Evolutionary conservation across 768 basidiomycete species (phyloP).

Genomic region (Trametes villosa): DNA sequence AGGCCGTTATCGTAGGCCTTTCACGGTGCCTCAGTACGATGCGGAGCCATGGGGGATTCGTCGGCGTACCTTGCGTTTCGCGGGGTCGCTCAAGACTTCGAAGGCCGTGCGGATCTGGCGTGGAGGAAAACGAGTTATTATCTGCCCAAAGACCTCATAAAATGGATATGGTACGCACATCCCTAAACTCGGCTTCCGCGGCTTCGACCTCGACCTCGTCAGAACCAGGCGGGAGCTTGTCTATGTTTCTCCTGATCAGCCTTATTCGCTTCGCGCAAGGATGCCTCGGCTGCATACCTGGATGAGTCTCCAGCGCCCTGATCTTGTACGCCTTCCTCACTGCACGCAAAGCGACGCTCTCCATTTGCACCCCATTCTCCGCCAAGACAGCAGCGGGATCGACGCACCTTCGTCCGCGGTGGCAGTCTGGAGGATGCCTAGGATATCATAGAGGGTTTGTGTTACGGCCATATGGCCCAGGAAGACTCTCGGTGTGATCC

Average conservation of each 20-base stretch:
- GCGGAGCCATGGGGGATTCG: not conserved
- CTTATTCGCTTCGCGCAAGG: not conserved
- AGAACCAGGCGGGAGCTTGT: slow-evolving; percentile 34
- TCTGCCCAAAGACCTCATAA: no score
- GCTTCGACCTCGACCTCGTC: slow-evolving; percentile 29
- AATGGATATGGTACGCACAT: slow-evolving; percentile 22
- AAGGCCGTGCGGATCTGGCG: slow-evolving; percentile 33
- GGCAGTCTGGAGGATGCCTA: slow-evolving; percentile 32
- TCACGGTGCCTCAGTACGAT: not conserved
- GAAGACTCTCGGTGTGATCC: slow-evolving; percentile 13
- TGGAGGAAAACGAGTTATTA: not conserved
- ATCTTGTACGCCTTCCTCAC: slow-evolving; percentile 39
- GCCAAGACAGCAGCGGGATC: not conserved
- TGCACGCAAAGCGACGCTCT: not conserved
- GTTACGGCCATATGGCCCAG: slow-evolving; percentile 29
- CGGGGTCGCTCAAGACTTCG: slow-evolving; percentile 37
- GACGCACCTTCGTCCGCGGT: slow-evolving; percentile 35
- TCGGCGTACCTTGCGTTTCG: slow-evolving; percentile 35
- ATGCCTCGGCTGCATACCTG: slow-evolving; percentile 24
- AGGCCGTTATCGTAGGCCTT: slow-evolving; percentile 37
- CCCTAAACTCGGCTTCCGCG: slow-evolving; percentile 34
- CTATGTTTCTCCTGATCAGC: slow-evolving; percentile 18
- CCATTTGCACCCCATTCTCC: not conserved
- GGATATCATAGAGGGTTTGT: slow-evolving; percentile 34
- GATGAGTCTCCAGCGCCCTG: slow-evolving; percentile 36